Evolutionary conservation across 2,329 filamentous ascomycete genomes (phyloP).

Genomic region (Fusarium albosuccineum): DNA sequence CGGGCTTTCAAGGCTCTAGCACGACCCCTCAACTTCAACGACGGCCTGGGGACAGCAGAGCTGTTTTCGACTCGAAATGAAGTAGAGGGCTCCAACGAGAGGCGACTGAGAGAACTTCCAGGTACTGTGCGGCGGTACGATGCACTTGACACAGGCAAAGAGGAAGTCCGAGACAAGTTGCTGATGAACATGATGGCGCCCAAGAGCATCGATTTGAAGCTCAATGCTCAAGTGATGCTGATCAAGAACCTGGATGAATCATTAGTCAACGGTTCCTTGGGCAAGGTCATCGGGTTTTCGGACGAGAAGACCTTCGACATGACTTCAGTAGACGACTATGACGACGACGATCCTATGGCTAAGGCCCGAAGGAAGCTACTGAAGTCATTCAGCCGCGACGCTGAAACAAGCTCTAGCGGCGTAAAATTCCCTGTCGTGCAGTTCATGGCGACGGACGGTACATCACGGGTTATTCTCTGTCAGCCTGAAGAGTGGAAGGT

Average conservation of each 20-base stretch:
- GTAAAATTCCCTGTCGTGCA: constrained; percentile 85
- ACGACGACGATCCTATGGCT: constrained; percentile 57
- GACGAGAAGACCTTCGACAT: constrained; percentile 57
- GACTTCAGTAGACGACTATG: constrained; percentile 56
- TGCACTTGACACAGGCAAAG: constrained; percentile 83
- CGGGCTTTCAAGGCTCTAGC: constrained; percentile 80
- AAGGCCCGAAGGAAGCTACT: constrained; percentile 68
- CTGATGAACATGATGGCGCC: constrained; percentile 95
- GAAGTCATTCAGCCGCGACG: constrained; percentile 60
- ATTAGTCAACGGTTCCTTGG: constrained; percentile 93
- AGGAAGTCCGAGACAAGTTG: constrained; percentile 78
- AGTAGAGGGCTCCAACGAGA: constrained; percentile 87
- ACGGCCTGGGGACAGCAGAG: constrained; percentile 81
- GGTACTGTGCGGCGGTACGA: constrained; percentile 77
- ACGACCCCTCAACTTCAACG: constrained; percentile 78
- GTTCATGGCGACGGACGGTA: constrained; percentile 83
- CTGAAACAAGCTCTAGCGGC: constrained; percentile 60
- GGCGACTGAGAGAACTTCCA: constrained; percentile 77
- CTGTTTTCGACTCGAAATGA: constrained; percentile 92
- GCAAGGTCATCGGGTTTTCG: constrained; percentile 73
- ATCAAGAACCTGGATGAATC: constrained; percentile 98
- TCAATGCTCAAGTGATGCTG: constrained; percentile 98
- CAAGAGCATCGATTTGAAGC: constrained; percentile 82
- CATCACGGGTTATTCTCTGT: constrained; percentile 74
- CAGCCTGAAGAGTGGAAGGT: constrained; percentile 95